Evolutionary conservation across 768 basidiomycete genomes (phyloP), one percentile per base, ranked within the genome.

Genomic region (Hygrophorus russula): DNA sequence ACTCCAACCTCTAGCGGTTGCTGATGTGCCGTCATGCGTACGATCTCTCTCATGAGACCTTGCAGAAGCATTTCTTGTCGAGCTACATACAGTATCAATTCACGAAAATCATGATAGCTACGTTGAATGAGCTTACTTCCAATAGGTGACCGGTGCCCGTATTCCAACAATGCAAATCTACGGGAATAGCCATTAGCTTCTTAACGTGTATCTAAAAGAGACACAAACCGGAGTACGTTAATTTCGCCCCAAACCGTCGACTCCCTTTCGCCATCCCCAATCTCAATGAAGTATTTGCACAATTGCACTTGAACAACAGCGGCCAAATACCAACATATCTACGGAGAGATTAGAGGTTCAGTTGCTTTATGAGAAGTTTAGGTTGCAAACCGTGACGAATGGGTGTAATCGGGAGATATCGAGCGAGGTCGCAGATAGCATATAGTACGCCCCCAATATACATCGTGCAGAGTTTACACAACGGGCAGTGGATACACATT

Each of bases 271-370:
- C 67, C 65, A 59, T 90, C 85, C n/a, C 80, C 78, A 36, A 76
- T 75, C 56, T 89, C 84, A 46, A 91, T 89, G 55, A 80, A 82
- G 54, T 85, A 79, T 56, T 85, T 87, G 71, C 87, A 91, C 31
- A 86, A 66, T 52, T 90, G 86, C 37, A 90, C 78, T 56, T 88
- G 80, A 3, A 90, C 83, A 4, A 85, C 86, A 11, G 88, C 87
- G 5, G 87, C 88, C 12, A 91, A 75, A 59, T 91, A 90, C 87
- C 87, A 91, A 58, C 86, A 88, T 36, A 90, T 89, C 84, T 87
- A 47, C 34, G 53, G 49, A 42, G 45, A 30, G 42, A 52, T 49
- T 39, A 50, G 27, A 44, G 15, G 12, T 45, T 36, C 7, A 24
- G 28, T 24, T n/a, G 44, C 29, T 27, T 40, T 15, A 41, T 51